These are phyloP conservation scores for Leishmania tarentolae DNA, from an alignment of 208 protist species.

Conservation along the genomic window DNA sequence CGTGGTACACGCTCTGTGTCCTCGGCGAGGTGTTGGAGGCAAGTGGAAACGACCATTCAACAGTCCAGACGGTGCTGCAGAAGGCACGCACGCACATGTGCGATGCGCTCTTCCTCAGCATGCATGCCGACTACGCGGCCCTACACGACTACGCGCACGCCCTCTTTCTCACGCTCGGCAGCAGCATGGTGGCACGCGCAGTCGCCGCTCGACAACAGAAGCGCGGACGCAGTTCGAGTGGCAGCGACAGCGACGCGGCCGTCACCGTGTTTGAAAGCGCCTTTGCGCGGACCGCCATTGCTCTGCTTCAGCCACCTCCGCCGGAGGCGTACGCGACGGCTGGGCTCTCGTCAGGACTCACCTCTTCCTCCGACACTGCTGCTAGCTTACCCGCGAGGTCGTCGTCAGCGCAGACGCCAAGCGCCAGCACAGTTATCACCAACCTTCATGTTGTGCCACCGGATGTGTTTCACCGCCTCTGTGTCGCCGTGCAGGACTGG, in stretches of 20 bases:
- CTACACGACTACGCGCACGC: slow-evolving; percentile 35
- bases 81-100: slow-evolving; percentile 1
- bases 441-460: neutral
- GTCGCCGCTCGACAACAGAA: slow-evolving; percentile 11
- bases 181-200: slow-evolving; percentile 18
- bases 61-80: neutral
- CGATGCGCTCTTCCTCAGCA: slow-evolving; percentile 16
- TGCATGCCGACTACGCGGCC: slow-evolving; percentile 23
- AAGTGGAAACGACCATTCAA: neutral
- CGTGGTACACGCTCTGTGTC: slow-evolving; percentile 40
- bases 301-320: slow-evolving; percentile 7
- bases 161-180: slow-evolving; percentile 30
- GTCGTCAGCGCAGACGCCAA: neutral
- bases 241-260: neutral
- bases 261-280: neutral
- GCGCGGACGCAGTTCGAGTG: neutral
- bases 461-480: neutral
- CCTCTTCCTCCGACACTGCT: neutral
- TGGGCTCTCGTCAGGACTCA: neutral
- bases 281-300: slow-evolving; percentile 18
- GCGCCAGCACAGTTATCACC: slow-evolving; percentile 5
- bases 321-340: slow-evolving; percentile 10
- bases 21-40: slow-evolving; percentile 16
- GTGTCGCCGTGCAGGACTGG: slow-evolving; percentile 16
- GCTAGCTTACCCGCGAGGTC: neutral